Evolutionary conservation across 169 alveolate species (phyloP), one percentile per base, ranked within the genome.

Genomic region (Plasmodium coatneyi): DNA sequence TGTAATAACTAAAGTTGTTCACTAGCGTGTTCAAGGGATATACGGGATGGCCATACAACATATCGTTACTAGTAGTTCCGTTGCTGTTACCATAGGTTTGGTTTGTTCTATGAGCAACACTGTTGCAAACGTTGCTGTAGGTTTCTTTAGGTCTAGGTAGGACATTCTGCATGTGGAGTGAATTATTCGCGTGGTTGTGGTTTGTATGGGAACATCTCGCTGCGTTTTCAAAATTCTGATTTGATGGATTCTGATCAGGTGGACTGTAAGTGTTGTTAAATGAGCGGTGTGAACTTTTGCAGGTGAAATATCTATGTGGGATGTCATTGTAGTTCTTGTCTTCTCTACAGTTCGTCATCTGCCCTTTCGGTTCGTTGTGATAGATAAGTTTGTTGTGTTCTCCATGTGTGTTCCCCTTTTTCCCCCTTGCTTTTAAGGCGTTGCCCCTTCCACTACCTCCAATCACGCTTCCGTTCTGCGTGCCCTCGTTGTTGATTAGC

Each of bases 21-120:
- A 41, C 43, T 25, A 71, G 32, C 14, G 52, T 83, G 32, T 83
- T 72, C 43, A 83, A 25, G 52, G 92, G 92, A 71, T 25, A 70
- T 5, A n/a, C 30, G 32, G 39, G 43, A 28, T 49, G 36, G 19
- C 5, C 56, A 30, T 30, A 12, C 19, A 66, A 3, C 71, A 71
- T 41, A 10, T 54, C 71, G 78, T 83, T 71, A 43, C 52, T 83
- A n/a, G 22, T 43, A 30, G 4, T 72, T 41, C 46, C 46, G 52
- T 25, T 70, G 16, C 14, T 16, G 6, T 71, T 70, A 19, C 43
- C 52, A 71, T 66, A 71, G 30, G 36, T 46, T 28, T 9, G 7
- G 22, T 16, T 60, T 34, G 70, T 56, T 56, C 49, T 60, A 56
- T 54, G 16, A 14, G 7, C n/a, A 19, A 22, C 46, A 32, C 34